A percentile compares a stretch with the other conserved stretches of the same genome.
These are phyloP conservation scores for Volvox africanus DNA, from an alignment of 139 green algal genomes.

Conservation along the genomic window DNA sequence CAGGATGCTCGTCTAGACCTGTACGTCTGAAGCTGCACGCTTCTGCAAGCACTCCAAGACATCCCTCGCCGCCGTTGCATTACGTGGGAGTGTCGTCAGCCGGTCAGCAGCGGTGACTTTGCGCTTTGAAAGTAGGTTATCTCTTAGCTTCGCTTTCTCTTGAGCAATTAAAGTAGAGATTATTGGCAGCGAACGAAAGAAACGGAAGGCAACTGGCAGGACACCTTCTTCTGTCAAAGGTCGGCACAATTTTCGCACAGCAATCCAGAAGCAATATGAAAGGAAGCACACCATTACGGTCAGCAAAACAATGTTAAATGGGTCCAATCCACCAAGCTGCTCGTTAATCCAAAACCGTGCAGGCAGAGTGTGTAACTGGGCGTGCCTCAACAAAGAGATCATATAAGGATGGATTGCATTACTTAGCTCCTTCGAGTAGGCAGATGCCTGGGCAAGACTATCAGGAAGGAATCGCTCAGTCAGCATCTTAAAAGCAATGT, in stretches of 20 bases:
- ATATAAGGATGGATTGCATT: neutral
- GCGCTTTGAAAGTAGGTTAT: neutral
- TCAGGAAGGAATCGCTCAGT: neutral
- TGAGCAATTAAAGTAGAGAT: neutral
- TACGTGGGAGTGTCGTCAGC: neutral
- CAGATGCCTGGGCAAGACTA: neutral
- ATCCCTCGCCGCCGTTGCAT: neutral
- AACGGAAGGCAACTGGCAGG: neutral
- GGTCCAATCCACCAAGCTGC: neutral
- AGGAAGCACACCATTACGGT: neutral
- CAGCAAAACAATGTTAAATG: neutral
- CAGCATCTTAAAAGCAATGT: neutral
- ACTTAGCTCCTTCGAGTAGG: neutral
- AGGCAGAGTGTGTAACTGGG: neutral
- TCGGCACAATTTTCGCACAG: neutral
- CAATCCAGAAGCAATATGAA: neutral
- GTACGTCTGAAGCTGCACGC: slow-evolving; percentile 26
- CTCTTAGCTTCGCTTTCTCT: slow-evolving; percentile 43
- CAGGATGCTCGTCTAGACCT: neutral
- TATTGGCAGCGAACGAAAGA: neutral
- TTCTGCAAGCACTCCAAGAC: slow-evolving; percentile 21
- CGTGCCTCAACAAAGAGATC: neutral
- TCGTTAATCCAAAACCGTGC: slow-evolving; percentile 9
- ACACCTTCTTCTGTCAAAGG: neutral
- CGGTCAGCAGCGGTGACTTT: neutral